Evolutionary conservation across 805 yeast species (phyloP).

Genomic region (Lipomyces orientalis): DNA sequence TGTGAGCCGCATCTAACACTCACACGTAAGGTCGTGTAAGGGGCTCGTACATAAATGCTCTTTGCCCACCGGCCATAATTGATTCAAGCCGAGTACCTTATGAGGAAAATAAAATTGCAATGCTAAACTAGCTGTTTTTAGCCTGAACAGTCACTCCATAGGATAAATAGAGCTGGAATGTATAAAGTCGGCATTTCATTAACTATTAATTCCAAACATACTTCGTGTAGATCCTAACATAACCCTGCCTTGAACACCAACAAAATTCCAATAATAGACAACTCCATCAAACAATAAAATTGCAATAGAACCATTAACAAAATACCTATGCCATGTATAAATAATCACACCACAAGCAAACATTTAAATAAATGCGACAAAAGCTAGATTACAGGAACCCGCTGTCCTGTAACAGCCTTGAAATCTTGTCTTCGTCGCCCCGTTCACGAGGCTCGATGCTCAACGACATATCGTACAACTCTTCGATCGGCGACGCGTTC

Average conservation of each 20-base stretch:
- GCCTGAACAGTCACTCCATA: too few species aligned
- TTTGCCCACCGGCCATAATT: too few species aligned
- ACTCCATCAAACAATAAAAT: not conserved
- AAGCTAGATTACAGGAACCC: conserved; percentile 40
- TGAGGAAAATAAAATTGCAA: too few species aligned
- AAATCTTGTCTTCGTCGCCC: conserved; percentile 39
- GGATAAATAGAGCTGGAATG: too few species aligned
- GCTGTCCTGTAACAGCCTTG: conserved; percentile 45
- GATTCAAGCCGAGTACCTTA: too few species aligned
- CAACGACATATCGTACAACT: conserved; percentile 76
- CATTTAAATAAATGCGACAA: not conserved
- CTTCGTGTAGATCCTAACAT: not conserved
- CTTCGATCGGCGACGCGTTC: conserved; percentile 74
- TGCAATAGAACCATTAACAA: not conserved
- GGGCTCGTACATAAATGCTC: too few species aligned
- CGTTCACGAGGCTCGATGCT: conserved; percentile 65
- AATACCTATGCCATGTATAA: not conserved
- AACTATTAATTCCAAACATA: too few species aligned
- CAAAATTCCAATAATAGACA: not conserved
- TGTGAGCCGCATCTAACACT: not conserved
- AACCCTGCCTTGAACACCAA: not conserved
- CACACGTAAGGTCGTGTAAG: too few species aligned
- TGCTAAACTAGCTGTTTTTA: too few species aligned
- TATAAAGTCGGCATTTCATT: too few species aligned
- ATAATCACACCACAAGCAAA: conserved; percentile 56